phyloP scores from a whole-genome alignment of 139 green algal species.

The Haematococcus lacustris region DNA sequence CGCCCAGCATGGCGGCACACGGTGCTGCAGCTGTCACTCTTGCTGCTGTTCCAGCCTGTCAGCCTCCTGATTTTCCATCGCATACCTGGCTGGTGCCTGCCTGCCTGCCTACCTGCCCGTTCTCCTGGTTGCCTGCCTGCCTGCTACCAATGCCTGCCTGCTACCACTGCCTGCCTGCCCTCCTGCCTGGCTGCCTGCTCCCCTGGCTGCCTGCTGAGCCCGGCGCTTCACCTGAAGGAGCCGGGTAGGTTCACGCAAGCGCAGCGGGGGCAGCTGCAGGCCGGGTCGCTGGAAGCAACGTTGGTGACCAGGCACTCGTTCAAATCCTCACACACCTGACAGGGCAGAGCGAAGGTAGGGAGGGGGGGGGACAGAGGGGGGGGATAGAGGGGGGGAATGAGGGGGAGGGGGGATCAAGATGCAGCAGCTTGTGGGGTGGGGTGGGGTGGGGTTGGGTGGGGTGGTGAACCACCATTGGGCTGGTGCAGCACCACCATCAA shows the following conservation, averaged over 20 bases:
- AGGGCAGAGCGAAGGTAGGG: neutral
- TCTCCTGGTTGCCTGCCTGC: neutral
- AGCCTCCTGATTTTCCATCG: neutral
- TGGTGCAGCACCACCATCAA: too few relatives aligned
- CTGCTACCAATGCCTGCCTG: neutral
- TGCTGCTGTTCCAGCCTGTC: neutral
- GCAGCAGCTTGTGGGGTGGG: too few relatives aligned
- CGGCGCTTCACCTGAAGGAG: slow-evolving; percentile 52
- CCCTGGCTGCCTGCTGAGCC: neutral
- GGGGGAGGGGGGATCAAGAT: too few relatives aligned
- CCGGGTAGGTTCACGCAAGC: slow-evolving; percentile 67
- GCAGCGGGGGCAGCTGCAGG: slow-evolving; percentile 67
- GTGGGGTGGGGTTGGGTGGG: too few relatives aligned
- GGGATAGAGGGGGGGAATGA: too few relatives aligned
- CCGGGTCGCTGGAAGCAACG: slow-evolving; percentile 26
- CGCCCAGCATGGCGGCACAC: too few relatives aligned
- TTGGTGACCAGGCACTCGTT: slow-evolving; percentile 55
- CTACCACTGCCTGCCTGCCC: neutral
- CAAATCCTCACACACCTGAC: slow-evolving; percentile 59
- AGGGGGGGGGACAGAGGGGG: too few relatives aligned
- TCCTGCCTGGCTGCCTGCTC: neutral
- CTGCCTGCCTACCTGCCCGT: neutral
- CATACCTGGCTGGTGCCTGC: too few relatives aligned
- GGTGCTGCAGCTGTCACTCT: neutral
- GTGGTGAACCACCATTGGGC: too few relatives aligned